A percentile compares a stretch with the other conserved stretches of the same genome.
These are phyloP conservation scores for Gliomastix tumulicola DNA, from an alignment of 2,329 filamentous ascomycete species.

Conservation along the genomic window DNA sequence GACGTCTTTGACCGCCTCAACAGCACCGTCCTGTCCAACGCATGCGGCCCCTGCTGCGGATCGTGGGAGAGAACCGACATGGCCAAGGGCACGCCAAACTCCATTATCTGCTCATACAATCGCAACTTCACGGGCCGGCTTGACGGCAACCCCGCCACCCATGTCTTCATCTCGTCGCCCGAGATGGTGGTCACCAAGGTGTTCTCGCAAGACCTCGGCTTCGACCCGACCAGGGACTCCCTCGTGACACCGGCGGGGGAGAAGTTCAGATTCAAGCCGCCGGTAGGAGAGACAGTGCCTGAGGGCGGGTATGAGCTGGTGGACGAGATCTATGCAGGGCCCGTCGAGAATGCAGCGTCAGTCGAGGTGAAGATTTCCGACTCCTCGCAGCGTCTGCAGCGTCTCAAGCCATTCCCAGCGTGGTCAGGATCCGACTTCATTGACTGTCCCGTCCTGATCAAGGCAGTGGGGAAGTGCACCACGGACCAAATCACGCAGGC, in stretches of 20 bases:
- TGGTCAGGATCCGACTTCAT: slow-evolving; percentile 66
- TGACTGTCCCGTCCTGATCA: slow-evolving; percentile 67
- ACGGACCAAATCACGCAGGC: slow-evolving; percentile 77
- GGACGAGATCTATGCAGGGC: slow-evolving; percentile 55
- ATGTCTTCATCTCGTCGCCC: slow-evolving; percentile 70
- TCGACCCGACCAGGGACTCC: slow-evolving; percentile 66
- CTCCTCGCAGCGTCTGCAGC: slow-evolving; percentile 64
- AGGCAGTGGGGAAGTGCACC: slow-evolving; percentile 70
- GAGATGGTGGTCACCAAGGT: slow-evolving; percentile 69
- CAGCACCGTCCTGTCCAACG: slow-evolving; percentile 67
- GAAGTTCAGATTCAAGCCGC: slow-evolving; percentile 62
- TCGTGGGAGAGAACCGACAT: slow-evolving; percentile 70
- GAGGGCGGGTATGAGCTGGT: slow-evolving; percentile 11
- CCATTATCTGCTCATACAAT: slow-evolving; percentile 76
- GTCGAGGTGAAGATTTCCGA: slow-evolving; percentile 62
- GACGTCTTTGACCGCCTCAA: slow-evolving; percentile 70
- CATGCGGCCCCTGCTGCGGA: slow-evolving; percentile 62
- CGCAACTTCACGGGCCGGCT: slow-evolving; percentile 78
- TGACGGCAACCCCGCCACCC: slow-evolving; percentile 71
- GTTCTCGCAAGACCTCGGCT: slow-evolving; percentile 63
- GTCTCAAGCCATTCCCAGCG: slow-evolving; percentile 58
- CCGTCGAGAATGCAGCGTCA: slow-evolving; percentile 12
- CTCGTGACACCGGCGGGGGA: slow-evolving; percentile 68
- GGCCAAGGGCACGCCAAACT: slow-evolving; percentile 52
- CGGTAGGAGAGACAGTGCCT: slow-evolving; percentile 60